Conservation (phyloP, 768 basidiomycete genomes). For the Harrya chromipes region DNA sequence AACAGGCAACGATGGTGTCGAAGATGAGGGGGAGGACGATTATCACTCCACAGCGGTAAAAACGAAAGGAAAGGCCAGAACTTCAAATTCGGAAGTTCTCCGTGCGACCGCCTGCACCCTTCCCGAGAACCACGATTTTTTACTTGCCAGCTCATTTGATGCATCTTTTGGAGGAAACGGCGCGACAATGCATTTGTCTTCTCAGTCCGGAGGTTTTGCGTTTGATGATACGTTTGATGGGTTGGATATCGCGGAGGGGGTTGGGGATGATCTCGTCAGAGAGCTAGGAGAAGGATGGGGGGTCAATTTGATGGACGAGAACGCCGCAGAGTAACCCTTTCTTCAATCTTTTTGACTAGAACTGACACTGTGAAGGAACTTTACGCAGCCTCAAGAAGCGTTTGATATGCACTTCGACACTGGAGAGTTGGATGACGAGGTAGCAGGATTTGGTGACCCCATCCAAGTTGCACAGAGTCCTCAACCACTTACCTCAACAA, state of each 20-base stretch:
- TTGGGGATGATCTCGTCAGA: constrained; percentile 72
- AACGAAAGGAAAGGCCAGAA: constrained; percentile 27
- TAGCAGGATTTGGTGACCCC: constrained; percentile 3
- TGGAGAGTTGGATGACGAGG: constrained; percentile 28
- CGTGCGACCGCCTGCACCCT: constrained; percentile 61
- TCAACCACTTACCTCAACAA: not conserved
- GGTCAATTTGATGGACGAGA: constrained; percentile 12
- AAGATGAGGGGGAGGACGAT: constrained; percentile 45
- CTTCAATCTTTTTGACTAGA: not conserved
- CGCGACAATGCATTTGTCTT: constrained; percentile 45
- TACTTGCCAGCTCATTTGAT: constrained; percentile 66
- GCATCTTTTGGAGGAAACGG: constrained; percentile 48
- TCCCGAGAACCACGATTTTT: constrained; percentile 65
- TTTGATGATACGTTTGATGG: constrained; percentile 58
- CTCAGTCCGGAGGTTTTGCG: constrained; percentile 48
- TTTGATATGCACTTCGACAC: constrained; percentile 13
- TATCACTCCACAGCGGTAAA: constrained; percentile 42
- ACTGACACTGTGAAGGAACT: constrained; percentile 15
- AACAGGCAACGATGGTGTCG: constrained; percentile 10
- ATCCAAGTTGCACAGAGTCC: not conserved
- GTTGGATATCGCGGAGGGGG: constrained; percentile 52
- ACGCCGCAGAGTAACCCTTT: constrained; percentile 12
- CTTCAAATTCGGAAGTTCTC: constrained; percentile 39
- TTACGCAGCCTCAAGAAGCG: constrained; percentile 19
- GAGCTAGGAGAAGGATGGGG: constrained; percentile 77